Percentiles rank a stretch among this genome's conserved stretches.
Evolutionary conservation across 2,329 filamentous ascomycete genomes (phyloP).

Genomic region (Penicillium olsonii): DNA sequence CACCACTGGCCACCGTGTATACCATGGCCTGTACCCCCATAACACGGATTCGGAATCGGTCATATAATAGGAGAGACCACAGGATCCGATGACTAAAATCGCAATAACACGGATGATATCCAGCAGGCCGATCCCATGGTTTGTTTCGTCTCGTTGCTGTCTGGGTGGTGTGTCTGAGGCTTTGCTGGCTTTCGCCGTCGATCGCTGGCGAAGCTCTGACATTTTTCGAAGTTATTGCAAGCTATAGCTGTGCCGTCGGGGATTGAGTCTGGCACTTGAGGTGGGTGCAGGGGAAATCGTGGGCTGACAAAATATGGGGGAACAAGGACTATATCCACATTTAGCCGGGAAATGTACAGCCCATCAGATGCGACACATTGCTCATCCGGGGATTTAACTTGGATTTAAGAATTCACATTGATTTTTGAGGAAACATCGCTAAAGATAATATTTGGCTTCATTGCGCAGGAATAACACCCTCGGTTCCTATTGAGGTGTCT

Average conservation of each 20-base stretch:
- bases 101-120: constrained; percentile 70
- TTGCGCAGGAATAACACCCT: not conserved
- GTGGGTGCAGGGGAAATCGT: too few relatives aligned
- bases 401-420: not conserved
- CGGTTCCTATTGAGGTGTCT: not conserved
- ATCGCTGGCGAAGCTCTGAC: constrained; percentile 36
- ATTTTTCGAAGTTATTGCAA: constrained; percentile 12
- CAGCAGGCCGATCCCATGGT: constrained; percentile 48
- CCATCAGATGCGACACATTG: not conserved
- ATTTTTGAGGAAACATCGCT: not conserved
- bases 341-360: not conserved
- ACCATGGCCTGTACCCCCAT: constrained; percentile 70
- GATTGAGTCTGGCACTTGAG: not conserved
- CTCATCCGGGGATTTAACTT: not conserved
- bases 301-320: too few relatives aligned
- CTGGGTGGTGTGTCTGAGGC: constrained; percentile 7
- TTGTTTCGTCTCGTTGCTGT: constrained; percentile 19
- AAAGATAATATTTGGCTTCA: constrained; percentile 1
- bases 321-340: not conserved
- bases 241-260: not conserved
- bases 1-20: constrained; percentile 59
- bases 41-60: constrained; percentile 69
- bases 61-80: constrained; percentile 73
- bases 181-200: constrained; percentile 14
- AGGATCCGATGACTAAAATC: constrained; percentile 67